Evolutionary conservation across 192 early-diverging fungal species (phyloP).

Genomic region (Coemansia sp.): DNA sequence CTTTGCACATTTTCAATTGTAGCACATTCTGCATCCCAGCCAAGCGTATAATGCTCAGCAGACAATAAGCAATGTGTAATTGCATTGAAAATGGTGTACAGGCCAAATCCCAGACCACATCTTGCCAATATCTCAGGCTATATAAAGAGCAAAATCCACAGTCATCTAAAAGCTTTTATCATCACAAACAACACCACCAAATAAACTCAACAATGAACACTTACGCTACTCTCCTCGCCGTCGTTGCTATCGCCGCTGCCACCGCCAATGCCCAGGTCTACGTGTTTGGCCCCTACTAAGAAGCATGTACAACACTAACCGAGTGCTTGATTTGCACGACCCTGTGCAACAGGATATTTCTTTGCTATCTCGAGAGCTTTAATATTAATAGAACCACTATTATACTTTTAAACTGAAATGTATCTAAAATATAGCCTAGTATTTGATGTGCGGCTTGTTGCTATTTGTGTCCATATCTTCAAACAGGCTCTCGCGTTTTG

Average conservation of each 20-base stretch:
- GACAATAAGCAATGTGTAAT: background rate
- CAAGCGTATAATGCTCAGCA: too few species aligned
- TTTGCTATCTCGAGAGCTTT: background rate
- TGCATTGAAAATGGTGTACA: background rate
- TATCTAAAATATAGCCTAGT: too few species aligned
- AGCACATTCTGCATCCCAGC: too few species aligned
- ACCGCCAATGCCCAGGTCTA: constrained; percentile 23
- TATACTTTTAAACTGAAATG: too few species aligned
- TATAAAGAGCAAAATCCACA: background rate
- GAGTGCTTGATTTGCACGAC: background rate
- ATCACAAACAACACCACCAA: background rate
- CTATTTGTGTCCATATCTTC: too few species aligned
- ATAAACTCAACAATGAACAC: background rate
- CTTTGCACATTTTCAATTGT: too few species aligned
- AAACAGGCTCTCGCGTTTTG: too few species aligned
- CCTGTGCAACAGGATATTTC: background rate
- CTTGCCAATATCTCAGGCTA: background rate
- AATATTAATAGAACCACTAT: too few species aligned
- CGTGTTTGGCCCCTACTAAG: constrained; percentile 4
- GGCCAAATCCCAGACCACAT: too few species aligned
- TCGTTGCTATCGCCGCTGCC: constrained; percentile 22
- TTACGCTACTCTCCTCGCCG: constrained; percentile 14
- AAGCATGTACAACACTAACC: background rate
- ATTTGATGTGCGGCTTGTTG: too few species aligned
- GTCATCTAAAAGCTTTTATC: background rate